Base-by-base conservation (phyloP, 2,329 filamentous ascomycete genomes). In the Clarireedia monteithiana region DNA sequence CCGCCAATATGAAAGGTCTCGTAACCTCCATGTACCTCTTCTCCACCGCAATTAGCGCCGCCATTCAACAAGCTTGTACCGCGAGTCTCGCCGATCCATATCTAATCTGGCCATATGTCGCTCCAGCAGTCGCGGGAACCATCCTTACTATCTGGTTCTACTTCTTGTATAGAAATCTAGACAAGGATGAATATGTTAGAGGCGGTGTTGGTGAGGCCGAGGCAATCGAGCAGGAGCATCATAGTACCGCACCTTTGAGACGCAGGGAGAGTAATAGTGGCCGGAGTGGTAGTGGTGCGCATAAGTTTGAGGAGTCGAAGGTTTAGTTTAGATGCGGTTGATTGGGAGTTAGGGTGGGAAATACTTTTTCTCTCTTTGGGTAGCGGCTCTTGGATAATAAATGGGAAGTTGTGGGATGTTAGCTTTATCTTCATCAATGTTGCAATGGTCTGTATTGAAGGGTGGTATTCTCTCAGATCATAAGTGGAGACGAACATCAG, bases 1-100 rank as follows among this genome's bases (percentile, higher is more conserved):
- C 87, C 30, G 82, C 79, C 65, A 89, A 89, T 73, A 91, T 91
- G 88, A 84, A 86, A 62, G 87, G 83, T 2, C 77, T 91, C 20
- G 85, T 91, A 63, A 77, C 79, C 70, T 80, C 80, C 27, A 75
- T 89, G 65, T 85, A 84, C 68, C 76, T 89, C 38, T 84, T 87
- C 74, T 88, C 82, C 77, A 85, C 77, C 23, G 86, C 85, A 55
- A 74, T 90, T 9, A 54, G 42, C 26, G 50, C 57, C 12, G 63
- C 63, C 4, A 50, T 65, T 12, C 53, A 50, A 23, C 53, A 61
- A 27, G 58, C 59, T 6, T 53, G 53, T 12, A 60, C 62, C 5
- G 49, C 59, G 2, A 58, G 54, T 17, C 56, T 64, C n/a, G 75
- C 73, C 10, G 83, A 88, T 65, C 85, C 85, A 1, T 71, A 85